phyloP scores from a whole-genome alignment of 164 flowering plant genomes.

The Dillenia turbinata region DNA sequence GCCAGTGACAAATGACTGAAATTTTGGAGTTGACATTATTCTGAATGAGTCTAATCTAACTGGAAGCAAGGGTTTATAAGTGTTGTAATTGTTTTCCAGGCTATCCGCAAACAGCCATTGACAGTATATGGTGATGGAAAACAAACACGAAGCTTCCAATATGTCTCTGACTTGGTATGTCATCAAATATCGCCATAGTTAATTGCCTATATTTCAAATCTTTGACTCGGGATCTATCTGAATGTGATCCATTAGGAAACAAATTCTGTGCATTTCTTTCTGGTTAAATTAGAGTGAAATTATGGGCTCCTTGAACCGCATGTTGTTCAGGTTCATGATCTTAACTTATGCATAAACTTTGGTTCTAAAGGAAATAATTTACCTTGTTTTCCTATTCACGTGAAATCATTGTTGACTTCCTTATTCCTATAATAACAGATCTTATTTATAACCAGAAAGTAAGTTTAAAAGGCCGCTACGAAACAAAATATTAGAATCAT shows the following conservation, averaged over 20 bases:
- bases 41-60: background rate
- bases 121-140: conserved; percentile 96
- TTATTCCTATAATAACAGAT: background rate
- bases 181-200: background rate
- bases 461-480: no score
- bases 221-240: no score
- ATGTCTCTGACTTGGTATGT: conserved; percentile 84
- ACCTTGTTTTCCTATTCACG: background rate
- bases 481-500: no score
- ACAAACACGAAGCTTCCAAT: conserved; percentile 93
- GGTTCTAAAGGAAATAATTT: no score
- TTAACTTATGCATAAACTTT: no score
- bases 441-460: no score
- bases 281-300: no score
- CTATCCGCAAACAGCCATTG: conserved; percentile 79
- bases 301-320: no score
- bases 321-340: no score
- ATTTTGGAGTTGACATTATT: background rate
- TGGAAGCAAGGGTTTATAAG: background rate
- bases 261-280: no score
- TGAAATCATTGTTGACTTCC: background rate
- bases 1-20: background rate
- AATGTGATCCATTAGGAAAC: no score
- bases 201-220: no score
- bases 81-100: conserved; percentile 37